Evolutionary conservation across 257 asterid species (phyloP), one percentile per base, ranked within the genome.

Genomic region (Dorcoceras hygrometricum): DNA sequence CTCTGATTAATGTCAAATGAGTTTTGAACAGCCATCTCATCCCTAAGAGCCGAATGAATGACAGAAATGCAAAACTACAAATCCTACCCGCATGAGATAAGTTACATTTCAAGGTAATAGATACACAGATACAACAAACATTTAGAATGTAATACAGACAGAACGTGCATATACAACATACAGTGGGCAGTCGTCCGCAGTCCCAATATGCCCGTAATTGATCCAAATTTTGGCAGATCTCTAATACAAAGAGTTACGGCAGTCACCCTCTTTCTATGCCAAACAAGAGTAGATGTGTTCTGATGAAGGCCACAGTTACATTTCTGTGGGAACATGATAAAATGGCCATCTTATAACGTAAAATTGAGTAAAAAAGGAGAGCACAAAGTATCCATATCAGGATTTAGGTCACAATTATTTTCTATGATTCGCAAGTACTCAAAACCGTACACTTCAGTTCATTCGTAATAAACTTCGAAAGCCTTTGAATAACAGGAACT

Each of bases 321-420:
- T 71, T 43, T 75, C 85, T 75, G 80, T 75, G 72, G 18, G 74
- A 67, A 59, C 74, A 65, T 68, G 65, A 72, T 63, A 53, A 63
- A 71, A 64, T 60, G 65, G 61, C 56, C 65, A 64, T 8, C 14
- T 54, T 55, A 57, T 23, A 46, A 56, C 27, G 62, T 19, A 56
- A 63, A 57, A 9, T 14, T 9, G 31, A 20, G 54, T 11, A 59
- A 8, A 69, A 50, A 51, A 29, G 55, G 60, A 58, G 39, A 63
- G 59, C 46, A 51, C 24, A 16, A n/a, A 59, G 59, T 53, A 23
- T 32, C 12, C 67, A n/a, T 55, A 50, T 65, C 32, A 29, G 18
- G 39, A 34, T 19, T 12, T 2, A 2, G 59, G 19, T 23, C 23
- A 59, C 9, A 26, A 20, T 25, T 34, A 48, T 60, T 50, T 71